Evolutionary conservation across 139 green algal genomes (phyloP), one percentile per base, ranked within the genome.

Genomic region (Gonium pectorale): DNA sequence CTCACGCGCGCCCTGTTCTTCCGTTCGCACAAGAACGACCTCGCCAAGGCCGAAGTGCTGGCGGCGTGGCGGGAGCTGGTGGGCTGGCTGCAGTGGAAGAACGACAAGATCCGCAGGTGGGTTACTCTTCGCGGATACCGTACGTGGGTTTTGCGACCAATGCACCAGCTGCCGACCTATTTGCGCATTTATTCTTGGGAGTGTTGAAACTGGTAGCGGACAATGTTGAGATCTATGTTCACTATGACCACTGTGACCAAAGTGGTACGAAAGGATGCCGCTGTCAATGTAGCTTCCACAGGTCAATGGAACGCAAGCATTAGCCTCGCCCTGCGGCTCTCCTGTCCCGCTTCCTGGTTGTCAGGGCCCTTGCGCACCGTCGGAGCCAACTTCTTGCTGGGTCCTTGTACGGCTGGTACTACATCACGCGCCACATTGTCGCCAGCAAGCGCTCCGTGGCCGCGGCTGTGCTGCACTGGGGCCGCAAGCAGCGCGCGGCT

Each of bases 391-490:
- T 74, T 22, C 24, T 66, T 44, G 78, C 60, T 33, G 33, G 44
- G 8, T 33, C 78, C 3, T 37, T 87, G 41, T 75, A 68, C 60
- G 68, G 81, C 40, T 87, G 67, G 67, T 79, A 81, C 52, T 74
- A 52, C 21, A 11, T 73, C 52, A 66, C 81, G 1, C 68, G 35
- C 11, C 40, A 79, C 52, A 56, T 40, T 17, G 7, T 74, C 29
- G 51, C 35, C 21, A 33, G 2, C 40, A 80, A 74, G 54, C 46
- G 21, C 0, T 37, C 67, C 2, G n/a, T 74, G 40, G 56, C 54
- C 4, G 82, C n/a, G 6, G 86, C 86, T 13, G 52, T 87, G 52
- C 26, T 79, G 27, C 71, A 85, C 67, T 87, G 80, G 86, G 40
- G 44, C 24, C 31, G 52, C 7, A 27, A 33, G 27, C 74, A 35